Conservation (phyloP, 1,284 basidiomycete species). For the Marasmius sp. region DNA sequence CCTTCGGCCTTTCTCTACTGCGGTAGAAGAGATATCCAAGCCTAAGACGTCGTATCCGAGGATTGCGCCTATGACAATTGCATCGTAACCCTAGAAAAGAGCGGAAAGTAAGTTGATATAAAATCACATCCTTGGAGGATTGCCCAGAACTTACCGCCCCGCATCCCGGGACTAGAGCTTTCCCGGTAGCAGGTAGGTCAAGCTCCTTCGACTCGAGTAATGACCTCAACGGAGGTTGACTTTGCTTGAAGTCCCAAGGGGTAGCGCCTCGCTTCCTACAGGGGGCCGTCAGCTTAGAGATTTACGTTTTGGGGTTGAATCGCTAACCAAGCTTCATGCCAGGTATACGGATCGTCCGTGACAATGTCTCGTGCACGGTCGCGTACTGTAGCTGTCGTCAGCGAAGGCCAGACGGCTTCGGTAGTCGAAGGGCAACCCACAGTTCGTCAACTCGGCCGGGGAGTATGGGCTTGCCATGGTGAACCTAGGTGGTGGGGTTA, state of each 20-base stretch:
- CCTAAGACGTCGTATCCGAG: slow-evolving; percentile 50
- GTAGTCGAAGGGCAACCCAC: too few species aligned
- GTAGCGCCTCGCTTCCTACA: slow-evolving; percentile 56
- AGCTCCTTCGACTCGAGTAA: slow-evolving; percentile 48
- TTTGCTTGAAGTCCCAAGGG: slow-evolving; percentile 62
- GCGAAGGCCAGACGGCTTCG: too few species aligned
- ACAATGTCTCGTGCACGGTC: neutral
- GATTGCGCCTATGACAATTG: slow-evolving; percentile 48
- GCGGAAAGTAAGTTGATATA: neutral
- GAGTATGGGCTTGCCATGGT: too few species aligned
- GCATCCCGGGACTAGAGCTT: slow-evolving; percentile 72
- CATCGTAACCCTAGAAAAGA: slow-evolving; percentile 61
- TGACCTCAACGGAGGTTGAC: slow-evolving; percentile 56
- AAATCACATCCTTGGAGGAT: neutral
- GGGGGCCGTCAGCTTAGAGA: too few species aligned
- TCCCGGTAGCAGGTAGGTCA: slow-evolving; percentile 50
- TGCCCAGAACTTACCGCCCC: slow-evolving; percentile 48
- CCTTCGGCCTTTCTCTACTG: slow-evolving; percentile 51
- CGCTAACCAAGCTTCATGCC: slow-evolving; percentile 31
- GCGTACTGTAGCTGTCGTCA: neutral
- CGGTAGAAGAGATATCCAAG: slow-evolving; percentile 58
- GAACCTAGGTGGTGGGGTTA: too few species aligned
- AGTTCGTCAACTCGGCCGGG: too few species aligned
- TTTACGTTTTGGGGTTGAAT: too few species aligned
- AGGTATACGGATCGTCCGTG: slow-evolving; percentile 18